Evolutionary conservation across 2,329 filamentous ascomycete genomes (phyloP).

Genomic region (Pseudogymnoascus sp.): DNA sequence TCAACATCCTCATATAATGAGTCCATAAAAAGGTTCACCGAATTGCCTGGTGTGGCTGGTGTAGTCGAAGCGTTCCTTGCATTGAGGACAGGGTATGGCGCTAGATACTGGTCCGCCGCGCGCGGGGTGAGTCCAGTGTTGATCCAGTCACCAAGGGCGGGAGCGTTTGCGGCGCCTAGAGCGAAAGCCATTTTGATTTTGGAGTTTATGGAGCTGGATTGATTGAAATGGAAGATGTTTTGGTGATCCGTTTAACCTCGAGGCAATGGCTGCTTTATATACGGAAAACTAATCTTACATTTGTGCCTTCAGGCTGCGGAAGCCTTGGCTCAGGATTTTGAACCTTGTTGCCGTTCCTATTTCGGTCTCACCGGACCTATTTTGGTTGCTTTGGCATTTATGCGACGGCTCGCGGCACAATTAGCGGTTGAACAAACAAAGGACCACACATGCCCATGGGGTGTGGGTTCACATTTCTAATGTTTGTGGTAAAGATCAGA

Average conservation of each 20-base stretch:
- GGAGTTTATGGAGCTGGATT: background rate
- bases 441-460: background rate
- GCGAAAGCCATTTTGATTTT: background rate
- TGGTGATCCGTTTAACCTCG: background rate
- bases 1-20: background rate
- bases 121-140: background rate
- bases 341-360: background rate
- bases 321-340: background rate
- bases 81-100: background rate
- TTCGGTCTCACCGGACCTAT: background rate
- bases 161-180: background rate
- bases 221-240: background rate
- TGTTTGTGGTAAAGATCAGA: background rate
- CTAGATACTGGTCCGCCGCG: background rate
- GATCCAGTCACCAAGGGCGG: background rate
- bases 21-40: background rate
- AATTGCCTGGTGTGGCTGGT: background rate
- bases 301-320: background rate
- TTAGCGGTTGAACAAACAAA: background rate
- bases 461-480: background rate
- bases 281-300: background rate
- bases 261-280: background rate
- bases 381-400: background rate
- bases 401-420: background rate
- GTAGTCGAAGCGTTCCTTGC: background rate